These are phyloP conservation scores for Pyrenophora tritici-repentis DNA, from an alignment of 2,329 filamentous ascomycete genomes.

Conservation along the genomic window DNA sequence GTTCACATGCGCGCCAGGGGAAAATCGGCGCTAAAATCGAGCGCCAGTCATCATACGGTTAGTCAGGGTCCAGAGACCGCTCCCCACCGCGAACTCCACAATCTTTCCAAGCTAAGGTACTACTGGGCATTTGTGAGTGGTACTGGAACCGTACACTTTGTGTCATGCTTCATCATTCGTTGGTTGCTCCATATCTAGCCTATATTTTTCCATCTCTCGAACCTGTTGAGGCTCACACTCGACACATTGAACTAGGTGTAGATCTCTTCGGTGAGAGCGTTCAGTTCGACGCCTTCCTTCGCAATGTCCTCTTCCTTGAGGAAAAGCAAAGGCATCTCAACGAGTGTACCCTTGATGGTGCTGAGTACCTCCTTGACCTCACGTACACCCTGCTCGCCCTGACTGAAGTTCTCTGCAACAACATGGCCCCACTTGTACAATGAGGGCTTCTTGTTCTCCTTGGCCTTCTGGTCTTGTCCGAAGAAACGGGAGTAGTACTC, in stretches of 20 bases:
- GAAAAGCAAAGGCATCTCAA: slow-evolving; percentile 92
- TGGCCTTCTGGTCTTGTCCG: slow-evolving; percentile 50
- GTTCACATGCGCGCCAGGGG: slow-evolving; percentile 6
- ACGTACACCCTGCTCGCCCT: slow-evolving; percentile 49
- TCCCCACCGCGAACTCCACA: neutral
- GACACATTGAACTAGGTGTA: slow-evolving; percentile 46
- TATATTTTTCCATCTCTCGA: too few species aligned
- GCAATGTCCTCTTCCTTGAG: slow-evolving; percentile 85
- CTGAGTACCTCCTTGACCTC: slow-evolving; percentile 72
- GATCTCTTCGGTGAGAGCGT: slow-evolving; percentile 55
- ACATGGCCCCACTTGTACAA: slow-evolving; percentile 86
- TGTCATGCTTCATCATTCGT: too few species aligned
- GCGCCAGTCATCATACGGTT: neutral
- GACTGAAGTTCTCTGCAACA: slow-evolving; percentile 60
- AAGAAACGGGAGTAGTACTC: slow-evolving; percentile 72
- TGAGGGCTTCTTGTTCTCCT: slow-evolving; percentile 52
- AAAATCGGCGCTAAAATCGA: slow-evolving; percentile 8
- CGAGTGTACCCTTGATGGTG: slow-evolving; percentile 62
- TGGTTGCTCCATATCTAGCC: too few species aligned
- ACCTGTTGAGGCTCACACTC: neutral
- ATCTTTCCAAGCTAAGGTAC: neutral
- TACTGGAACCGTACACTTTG: too few species aligned
- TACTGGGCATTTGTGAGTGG: too few species aligned
- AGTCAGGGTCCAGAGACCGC: neutral
- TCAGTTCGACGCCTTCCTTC: slow-evolving; percentile 71